phyloP scores from a whole-genome alignment of 2,329 filamentous ascomycete genomes.

The Monosporascus sp. region DNA sequence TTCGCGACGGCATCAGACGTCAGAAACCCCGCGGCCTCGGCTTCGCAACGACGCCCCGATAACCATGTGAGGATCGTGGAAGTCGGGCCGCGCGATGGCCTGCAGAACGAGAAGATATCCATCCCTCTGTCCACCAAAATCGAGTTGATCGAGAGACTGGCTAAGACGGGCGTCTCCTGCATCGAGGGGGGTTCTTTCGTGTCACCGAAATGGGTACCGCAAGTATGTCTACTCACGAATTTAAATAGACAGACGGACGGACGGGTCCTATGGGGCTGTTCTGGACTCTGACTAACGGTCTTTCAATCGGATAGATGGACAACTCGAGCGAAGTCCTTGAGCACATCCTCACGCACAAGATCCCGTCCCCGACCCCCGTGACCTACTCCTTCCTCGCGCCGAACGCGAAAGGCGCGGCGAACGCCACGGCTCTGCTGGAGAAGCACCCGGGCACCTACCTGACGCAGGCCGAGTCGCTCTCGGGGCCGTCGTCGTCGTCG shows the following conservation, averaged over 20 bases:
- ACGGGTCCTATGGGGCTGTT: background rate
- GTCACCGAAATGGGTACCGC: slow-evolving; percentile 61
- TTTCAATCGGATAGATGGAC: slow-evolving; percentile 56
- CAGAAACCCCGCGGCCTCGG: slow-evolving; percentile 9
- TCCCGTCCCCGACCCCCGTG: slow-evolving; percentile 49
- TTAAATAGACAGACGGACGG: too few species aligned
- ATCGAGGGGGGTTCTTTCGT: slow-evolving; percentile 67
- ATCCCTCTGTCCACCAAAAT: slow-evolving; percentile 58
- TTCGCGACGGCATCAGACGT: slow-evolving; percentile 27
- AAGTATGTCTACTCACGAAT: slow-evolving; percentile 37
- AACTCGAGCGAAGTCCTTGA: slow-evolving; percentile 70
- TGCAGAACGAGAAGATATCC: slow-evolving; percentile 60
- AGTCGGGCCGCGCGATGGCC: slow-evolving; percentile 62
- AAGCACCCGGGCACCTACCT: slow-evolving; percentile 43
- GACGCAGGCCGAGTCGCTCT: slow-evolving; percentile 42
- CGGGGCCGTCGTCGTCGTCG: slow-evolving; percentile 9
- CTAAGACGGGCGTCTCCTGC: slow-evolving; percentile 49
- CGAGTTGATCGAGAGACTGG: slow-evolving; percentile 53
- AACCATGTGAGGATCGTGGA: slow-evolving; percentile 49
- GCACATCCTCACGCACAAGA: slow-evolving; percentile 55
- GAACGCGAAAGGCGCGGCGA: slow-evolving; percentile 66
- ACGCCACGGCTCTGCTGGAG: slow-evolving; percentile 51
- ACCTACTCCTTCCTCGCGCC: slow-evolving; percentile 79
- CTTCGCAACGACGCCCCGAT: slow-evolving; percentile 13
- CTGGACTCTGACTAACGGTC: too few species aligned